A percentile compares a stretch with the other conserved stretches of the same genome.
These are phyloP conservation scores for Mycena capillaripes DNA, from an alignment of 768 basidiomycete genomes.

Conservation along the genomic window DNA sequence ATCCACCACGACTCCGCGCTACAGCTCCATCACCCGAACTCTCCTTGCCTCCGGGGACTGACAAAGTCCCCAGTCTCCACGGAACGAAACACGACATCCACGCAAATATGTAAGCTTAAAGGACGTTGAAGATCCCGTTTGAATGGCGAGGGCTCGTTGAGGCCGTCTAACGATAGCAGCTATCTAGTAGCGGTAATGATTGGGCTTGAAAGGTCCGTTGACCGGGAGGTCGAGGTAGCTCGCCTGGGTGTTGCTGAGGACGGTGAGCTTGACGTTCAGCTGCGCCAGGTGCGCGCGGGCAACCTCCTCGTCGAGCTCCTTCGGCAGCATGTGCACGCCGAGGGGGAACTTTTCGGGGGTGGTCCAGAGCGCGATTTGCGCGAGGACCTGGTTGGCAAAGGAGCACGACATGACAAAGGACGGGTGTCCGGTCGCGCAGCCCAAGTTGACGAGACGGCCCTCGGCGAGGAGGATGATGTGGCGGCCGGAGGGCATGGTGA, in stretches of 20 bases:
- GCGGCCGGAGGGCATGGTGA: conserved; percentile 91
- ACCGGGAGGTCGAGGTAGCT: conserved; percentile 92
- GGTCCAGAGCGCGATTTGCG: conserved; percentile 98
- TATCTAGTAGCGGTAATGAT: conserved; percentile 60
- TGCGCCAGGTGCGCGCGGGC: conserved; percentile 94
- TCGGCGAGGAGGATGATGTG: conserved; percentile 98
- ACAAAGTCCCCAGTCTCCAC: conserved; percentile 61
- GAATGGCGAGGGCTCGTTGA: conserved; percentile 83
- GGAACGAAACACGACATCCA: conserved; percentile 63
- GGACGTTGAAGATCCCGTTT: conserved; percentile 80
- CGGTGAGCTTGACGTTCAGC: conserved; percentile 95
- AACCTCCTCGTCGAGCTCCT: conserved; percentile 99
- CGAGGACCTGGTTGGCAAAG: conserved; percentile 98
- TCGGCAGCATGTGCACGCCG: conserved; percentile 98
- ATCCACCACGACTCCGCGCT: conserved; percentile 17
- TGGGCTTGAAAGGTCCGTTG: conserved; percentile 77
- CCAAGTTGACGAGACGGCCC: conserved; percentile 99
- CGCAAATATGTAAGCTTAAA: conserved; percentile 48
- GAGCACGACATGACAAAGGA: conserved; percentile 99
- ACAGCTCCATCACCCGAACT: conserved; percentile 24
- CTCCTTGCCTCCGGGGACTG: conserved; percentile 56
- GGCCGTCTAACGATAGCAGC: conserved; percentile 65
- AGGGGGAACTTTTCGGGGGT: conserved; percentile 92
- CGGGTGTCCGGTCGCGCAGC: conserved; percentile 98
- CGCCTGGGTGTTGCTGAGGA: conserved; percentile 79